Evolutionary conservation across 192 early-diverging fungal genomes (phyloP), one percentile per base, ranked within the genome.

Genomic region (Coemansia umbellata): DNA sequence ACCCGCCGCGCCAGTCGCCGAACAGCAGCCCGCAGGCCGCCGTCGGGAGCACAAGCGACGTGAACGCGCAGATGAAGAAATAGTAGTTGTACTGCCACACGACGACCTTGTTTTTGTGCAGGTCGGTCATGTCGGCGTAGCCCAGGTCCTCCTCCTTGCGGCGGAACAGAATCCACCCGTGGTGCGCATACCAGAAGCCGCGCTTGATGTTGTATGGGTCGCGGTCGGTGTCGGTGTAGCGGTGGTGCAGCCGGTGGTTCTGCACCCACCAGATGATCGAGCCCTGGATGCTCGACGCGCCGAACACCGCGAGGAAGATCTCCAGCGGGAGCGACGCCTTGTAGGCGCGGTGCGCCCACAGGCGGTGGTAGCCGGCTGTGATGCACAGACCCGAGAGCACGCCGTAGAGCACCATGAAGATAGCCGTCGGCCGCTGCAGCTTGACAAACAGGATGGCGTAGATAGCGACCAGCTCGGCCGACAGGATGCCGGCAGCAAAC

Each of bases 361-460:
- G 73, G 27, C 90, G 83, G 63, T 92, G 90, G 65, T 92, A 90
- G 33, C 90, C 91, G 32, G 88, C 90, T n/a, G 90, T 92, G 53
- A 92, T 88, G 31, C 94, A 93, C 27, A 94, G 66, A 0, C 90
- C 92, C 10, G 91, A 92, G 36, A 83, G 55, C 45, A 82, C 84
- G 58, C 92, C 92, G 42, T 74, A 74, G 9, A 70, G 35, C n/a
- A 66, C 24, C 67, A 70, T 24, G 31, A 69, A 78, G 13, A 63
- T 30, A 1, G 43, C 60, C 56, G 83, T 92, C 2, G 79, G 27
- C n/a, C 86, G 33, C 4, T 84, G 59, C 74, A 85, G 92, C 53
- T 91, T 81, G 31, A 88, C 86, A 49, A 84, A 90, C 3, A 86
- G 48, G 6, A 89, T 18, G 37, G 89, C 87, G 59, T 91, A 93